These are phyloP conservation scores for Cornus suecica DNA, from an alignment of 148 eudicot genomes.

Conservation along the genomic window DNA sequence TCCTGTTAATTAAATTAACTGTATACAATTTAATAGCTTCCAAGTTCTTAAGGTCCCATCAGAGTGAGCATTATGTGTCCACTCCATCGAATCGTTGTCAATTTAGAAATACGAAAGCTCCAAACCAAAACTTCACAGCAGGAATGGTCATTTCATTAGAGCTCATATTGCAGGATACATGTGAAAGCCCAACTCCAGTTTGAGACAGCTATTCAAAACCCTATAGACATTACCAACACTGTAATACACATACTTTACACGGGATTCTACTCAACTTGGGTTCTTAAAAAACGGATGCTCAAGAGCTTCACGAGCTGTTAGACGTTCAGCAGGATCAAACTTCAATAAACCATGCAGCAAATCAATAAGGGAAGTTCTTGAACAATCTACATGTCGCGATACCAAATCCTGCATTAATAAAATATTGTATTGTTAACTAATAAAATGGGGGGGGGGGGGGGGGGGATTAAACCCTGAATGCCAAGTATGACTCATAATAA, in stretches of 20 bases:
- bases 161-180: neutral
- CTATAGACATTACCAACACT: neutral
- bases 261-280: constrained; percentile 17
- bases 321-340: constrained; percentile 70
- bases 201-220: neutral
- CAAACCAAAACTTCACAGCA: neutral
- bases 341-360: constrained; percentile 61
- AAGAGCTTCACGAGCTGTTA: constrained; percentile 64
- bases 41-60: too few species aligned
- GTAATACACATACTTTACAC: neutral
- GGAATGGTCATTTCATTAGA: neutral
- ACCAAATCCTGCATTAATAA: constrained; percentile 52
- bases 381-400: constrained; percentile 44
- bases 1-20: too few species aligned
- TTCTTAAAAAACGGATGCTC: constrained; percentile 62
- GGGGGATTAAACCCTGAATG: too few species aligned
- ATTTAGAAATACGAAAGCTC: neutral
- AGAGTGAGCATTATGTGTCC: neutral
- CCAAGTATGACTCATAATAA: too few species aligned
- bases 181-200: neutral
- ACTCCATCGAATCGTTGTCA: neutral
- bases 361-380: constrained; percentile 45
- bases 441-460: neutral
- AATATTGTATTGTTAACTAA: neutral
- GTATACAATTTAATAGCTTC: too few species aligned